Percentiles rank a stretch among this genome's conserved stretches.
Conservation (phyloP, 1,284 basidiomycete genomes). For the Cryptococcus depauperatus region DNA sequence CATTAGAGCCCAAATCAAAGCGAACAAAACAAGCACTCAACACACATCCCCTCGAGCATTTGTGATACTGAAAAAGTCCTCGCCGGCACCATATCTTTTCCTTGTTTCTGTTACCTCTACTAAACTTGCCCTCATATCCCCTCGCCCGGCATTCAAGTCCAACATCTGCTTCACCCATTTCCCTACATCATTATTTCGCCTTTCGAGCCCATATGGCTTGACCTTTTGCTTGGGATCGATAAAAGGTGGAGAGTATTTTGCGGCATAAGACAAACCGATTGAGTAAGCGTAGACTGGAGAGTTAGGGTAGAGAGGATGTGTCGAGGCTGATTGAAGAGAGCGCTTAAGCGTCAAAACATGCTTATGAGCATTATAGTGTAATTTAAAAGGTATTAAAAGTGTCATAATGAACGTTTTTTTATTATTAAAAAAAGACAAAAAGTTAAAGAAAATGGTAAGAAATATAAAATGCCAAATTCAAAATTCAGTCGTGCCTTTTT, state of each 20-base stretch:
- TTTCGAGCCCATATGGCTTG: conserved; percentile 11
- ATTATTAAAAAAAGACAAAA: too few species aligned
- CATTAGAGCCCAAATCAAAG: background rate
- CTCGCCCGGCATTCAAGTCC: conserved; percentile 31
- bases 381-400: too few species aligned
- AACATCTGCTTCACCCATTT: conserved; percentile 35
- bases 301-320: conserved; percentile 8
- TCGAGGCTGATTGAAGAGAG: background rate
- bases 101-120: conserved; percentile 17
- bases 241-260: conserved; percentile 44
- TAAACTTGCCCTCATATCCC: conserved; percentile 23
- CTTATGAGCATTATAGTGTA: too few species aligned
- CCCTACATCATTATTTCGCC: conserved; percentile 16
- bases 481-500: too few species aligned
- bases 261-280: conserved; percentile 42
- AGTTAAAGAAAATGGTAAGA: too few species aligned
- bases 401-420: too few species aligned
- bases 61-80: conserved; percentile 38
- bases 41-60: conserved; percentile 27
- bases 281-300: conserved; percentile 30
- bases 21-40: background rate
- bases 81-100: conserved; percentile 37
- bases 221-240: conserved; percentile 12
- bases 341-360: too few species aligned
- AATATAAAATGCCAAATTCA: too few species aligned